Evolutionary conservation across 192 early-diverging fungal genomes (phyloP), one percentile per base, ranked within the genome.

Genomic region (Helicostylum pulchrum): DNA sequence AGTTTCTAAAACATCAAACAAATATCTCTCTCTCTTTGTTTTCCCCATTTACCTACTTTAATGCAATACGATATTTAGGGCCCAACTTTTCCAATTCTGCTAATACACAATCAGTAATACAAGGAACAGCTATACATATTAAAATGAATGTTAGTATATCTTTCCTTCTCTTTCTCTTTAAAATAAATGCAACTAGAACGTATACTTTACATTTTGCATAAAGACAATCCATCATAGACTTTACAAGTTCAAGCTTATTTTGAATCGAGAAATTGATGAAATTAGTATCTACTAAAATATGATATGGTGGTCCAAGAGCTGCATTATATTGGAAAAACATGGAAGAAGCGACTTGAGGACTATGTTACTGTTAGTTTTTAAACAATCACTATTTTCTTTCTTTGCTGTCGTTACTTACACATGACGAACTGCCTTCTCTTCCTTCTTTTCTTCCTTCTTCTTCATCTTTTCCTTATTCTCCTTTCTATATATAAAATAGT

Each of bases 211-310:
- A 94, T 77, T 97, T 97, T 49, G 95, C 95, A 69, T 92, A 95
- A n/a, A 98, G 80, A 68, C 95, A 99, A 75, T 99, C 94, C 97
- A 99, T 98, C 94, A 96, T 95, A 17, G 92, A 88, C 59, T 95
- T 91, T 31, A 97, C 85, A 31, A 96, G 80, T 73, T 99, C 97
- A 26, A 99, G 84, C 72, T 98, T 96, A 83, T 99, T 99, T 74
- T 97, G 96, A 70, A 99, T 93, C 10, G 94, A 92, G 72, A 99
- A 97, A 82, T 99, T 99, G 85, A 99, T 98, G 60, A 99, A 99
- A 76, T 99, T 99, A 69, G 97, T 98, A 78, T 99, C 97, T 42
- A 99, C 87, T 10, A 99, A 76, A 20, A 99, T 84, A 65, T 93
- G 90, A 77, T 99, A 99, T 14, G 97, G 97, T 43, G 97, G 97